These are phyloP conservation scores for Malus orientalis DNA, from an alignment of 306 rosid genomes.

Conservation along the genomic window DNA sequence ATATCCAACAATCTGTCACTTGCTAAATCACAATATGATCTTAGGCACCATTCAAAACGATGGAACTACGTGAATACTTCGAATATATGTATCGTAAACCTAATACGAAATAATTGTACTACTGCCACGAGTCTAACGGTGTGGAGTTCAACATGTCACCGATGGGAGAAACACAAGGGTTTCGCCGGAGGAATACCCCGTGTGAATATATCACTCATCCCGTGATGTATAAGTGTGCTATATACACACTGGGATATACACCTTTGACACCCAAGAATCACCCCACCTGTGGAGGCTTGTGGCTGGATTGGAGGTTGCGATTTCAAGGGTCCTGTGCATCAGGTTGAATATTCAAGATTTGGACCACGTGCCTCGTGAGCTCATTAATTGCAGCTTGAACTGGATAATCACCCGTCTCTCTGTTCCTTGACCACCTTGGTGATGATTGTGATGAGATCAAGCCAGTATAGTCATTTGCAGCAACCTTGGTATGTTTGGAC, in stretches of 20 bases:
- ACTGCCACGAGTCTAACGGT: constrained; percentile 18
- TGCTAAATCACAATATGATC: neutral
- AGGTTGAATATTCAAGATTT: constrained; percentile 62
- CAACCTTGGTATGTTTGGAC: constrained; percentile 67
- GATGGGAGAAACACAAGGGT: too few relatives aligned
- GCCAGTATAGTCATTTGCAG: constrained; percentile 71
- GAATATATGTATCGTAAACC: constrained; percentile 12
- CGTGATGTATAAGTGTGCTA: too few relatives aligned
- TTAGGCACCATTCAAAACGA: neutral
- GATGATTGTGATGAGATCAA: constrained; percentile 33
- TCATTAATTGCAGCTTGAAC: constrained; percentile 74
- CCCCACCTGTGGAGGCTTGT: neutral
- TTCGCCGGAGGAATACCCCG: too few relatives aligned
- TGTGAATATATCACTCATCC: too few relatives aligned
- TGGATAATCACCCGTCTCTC: constrained; percentile 57
- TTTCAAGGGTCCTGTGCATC: constrained; percentile 53
- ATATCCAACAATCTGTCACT: neutral
- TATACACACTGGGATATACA: too few relatives aligned
- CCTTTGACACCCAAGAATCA: too few relatives aligned
- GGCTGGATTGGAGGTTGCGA: constrained; percentile 8
- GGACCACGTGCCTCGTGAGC: constrained; percentile 65
- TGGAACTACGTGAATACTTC: neutral
- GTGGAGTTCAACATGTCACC: constrained; percentile 10
- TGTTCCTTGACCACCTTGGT: constrained; percentile 34
- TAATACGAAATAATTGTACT: neutral